A percentile compares a stretch with the other conserved stretches of the same genome.
Conservation (phyloP, 768 basidiomycete genomes). For the Suillus occidentalis region DNA sequence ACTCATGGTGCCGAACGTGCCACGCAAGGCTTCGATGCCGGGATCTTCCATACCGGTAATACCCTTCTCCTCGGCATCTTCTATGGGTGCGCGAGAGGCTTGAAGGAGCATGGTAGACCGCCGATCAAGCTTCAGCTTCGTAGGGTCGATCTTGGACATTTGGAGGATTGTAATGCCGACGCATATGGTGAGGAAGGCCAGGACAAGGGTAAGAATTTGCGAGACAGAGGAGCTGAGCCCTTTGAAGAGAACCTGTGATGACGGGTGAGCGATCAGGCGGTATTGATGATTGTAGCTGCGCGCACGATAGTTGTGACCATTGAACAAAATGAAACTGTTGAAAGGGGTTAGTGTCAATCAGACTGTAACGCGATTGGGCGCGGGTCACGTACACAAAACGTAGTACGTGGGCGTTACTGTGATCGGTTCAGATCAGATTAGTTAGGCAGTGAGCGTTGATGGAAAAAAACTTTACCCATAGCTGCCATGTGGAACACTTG, state of each 20-base stretch:
- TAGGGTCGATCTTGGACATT: slow-evolving; percentile 93
- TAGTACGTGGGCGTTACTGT: slow-evolving; percentile 86
- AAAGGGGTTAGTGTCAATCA: not conserved
- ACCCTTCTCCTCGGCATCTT: slow-evolving; percentile 57
- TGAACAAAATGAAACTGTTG: slow-evolving; percentile 76
- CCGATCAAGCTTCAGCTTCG: slow-evolving; percentile 79
- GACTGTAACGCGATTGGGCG: not conserved
- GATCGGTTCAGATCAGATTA: slow-evolving; percentile 21
- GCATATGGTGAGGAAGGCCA: slow-evolving; percentile 91
- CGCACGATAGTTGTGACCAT: slow-evolving; percentile 80
- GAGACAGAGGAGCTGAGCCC: slow-evolving; percentile 76
- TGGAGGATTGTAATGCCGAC: slow-evolving; percentile 94
- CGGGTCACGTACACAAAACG: slow-evolving; percentile 62
- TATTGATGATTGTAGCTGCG: slow-evolving; percentile 12
- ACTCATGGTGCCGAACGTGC: slow-evolving; percentile 88
- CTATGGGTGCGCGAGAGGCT: slow-evolving; percentile 74
- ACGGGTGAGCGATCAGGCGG: not conserved
- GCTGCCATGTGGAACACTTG: slow-evolving; percentile 36
- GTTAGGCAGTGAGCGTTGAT: slow-evolving; percentile 7
- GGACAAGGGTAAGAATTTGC: slow-evolving; percentile 86
- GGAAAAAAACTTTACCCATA: slow-evolving; percentile 52
- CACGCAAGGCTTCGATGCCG: slow-evolving; percentile 88
- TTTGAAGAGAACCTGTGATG: slow-evolving; percentile 75
- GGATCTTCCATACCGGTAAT: slow-evolving; percentile 76
- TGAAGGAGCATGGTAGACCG: slow-evolving; percentile 88